Percentiles rank a stretch among this genome's conserved stretches.
phyloP scores from a whole-genome alignment of 2,329 filamentous ascomycete genomes.

The Penicillium sp. region DNA sequence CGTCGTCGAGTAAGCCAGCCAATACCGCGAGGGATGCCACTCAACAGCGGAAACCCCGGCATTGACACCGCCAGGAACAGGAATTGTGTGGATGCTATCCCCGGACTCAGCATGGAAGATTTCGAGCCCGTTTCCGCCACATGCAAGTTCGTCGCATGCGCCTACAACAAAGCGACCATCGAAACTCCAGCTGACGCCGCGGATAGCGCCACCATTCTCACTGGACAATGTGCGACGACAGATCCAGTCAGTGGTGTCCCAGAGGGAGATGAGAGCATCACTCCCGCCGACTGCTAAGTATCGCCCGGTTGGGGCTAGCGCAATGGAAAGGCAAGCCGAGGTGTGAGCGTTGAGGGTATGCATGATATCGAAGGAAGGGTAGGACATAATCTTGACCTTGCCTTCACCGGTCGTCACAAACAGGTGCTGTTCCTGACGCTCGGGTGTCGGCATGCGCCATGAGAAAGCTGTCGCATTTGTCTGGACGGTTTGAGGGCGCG shows the following conservation, averaged over 20 bases:
- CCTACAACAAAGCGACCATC: conserved; percentile 49
- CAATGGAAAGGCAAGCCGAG: conserved; percentile 46
- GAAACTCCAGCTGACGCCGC: conserved; percentile 50
- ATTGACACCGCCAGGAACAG: conserved; percentile 37
- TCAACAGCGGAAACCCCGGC: conserved; percentile 46
- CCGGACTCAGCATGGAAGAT: conserved; percentile 51
- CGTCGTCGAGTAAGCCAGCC: conserved; percentile 48
- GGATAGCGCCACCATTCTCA: conserved; percentile 44
- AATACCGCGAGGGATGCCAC: conserved; percentile 51
- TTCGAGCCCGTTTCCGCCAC: conserved; percentile 44
- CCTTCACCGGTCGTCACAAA: conserved; percentile 50
- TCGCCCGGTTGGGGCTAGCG: conserved; percentile 46
- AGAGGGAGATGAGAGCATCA: conserved; percentile 50
- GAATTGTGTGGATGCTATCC: conserved; percentile 47
- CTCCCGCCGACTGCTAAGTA: conserved; percentile 49
- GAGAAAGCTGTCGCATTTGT: conserved; percentile 50
- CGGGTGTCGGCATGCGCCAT: conserved; percentile 37
- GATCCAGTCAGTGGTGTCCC: conserved; percentile 52
- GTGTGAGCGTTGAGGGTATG: conserved; percentile 50
- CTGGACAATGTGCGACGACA: conserved; percentile 48
- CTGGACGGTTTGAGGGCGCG: conserved; percentile 45
- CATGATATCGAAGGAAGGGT: conserved; percentile 44
- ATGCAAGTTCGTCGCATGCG: conserved; percentile 47
- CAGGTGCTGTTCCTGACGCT: conserved; percentile 40
- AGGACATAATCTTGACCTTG: conserved; percentile 47